Base-by-base conservation (phyloP, 257 asterid genomes). In the Buddleja alternifolia region DNA sequence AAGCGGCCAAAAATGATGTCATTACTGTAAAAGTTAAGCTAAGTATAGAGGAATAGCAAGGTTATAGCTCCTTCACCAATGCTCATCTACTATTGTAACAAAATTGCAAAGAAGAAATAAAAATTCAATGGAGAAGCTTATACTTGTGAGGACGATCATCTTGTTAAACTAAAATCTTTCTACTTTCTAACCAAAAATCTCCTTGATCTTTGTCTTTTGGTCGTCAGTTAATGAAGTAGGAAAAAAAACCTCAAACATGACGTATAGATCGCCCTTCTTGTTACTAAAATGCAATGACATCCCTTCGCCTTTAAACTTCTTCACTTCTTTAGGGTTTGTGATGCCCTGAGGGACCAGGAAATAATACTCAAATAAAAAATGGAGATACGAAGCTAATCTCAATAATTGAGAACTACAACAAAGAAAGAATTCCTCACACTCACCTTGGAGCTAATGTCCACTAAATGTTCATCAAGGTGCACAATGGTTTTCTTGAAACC, bases 391-490 rank as follows among this genome's bases (percentile, higher is more conserved):
- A 5, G 34, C 34, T 29, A 29, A 29, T 29, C 2, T 29, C 5
- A 29, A 5, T 29, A 29, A 5, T 29, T 29, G 34, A 29, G 5
- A 29, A 29, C 34, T 29, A 29, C 5, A 29, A 5, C 34, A 29
- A 5, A 29, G 34, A 29, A 5, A 29, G 34, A 29, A 29, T 29
- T 29, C 2, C 5, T 2, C 34, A 5, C 3, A 25, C 83, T 80
- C 59, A 90, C 99, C 93, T 90, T 85, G 74, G 89, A 77, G 84
- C 96, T 67, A 67, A 93, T 83, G 76, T 93, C 93, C 78, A 93
- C 96, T 54, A 79, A 73, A 79, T 80, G 99, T 32, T 87, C 96
- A 73, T 90, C 99, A 4, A 93, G 96, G 83, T 90, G 99, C 66
- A 83, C 88, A 40, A 90, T 75, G 55, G 86, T 88, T 81, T 90